Evolutionary conservation across 768 basidiomycete species (phyloP).

Genomic region (Lentinula guzmanii): DNA sequence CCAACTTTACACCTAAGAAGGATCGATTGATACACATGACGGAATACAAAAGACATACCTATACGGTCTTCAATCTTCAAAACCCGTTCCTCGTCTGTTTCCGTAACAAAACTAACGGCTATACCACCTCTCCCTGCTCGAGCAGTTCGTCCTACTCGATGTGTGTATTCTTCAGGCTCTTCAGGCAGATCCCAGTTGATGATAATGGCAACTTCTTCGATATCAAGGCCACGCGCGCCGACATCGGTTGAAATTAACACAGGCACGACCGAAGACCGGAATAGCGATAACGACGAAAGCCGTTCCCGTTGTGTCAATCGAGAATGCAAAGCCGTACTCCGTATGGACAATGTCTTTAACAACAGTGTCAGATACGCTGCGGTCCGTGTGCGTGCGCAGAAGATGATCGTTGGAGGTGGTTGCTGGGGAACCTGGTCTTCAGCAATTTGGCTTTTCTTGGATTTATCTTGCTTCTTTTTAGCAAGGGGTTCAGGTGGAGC

Average conservation of each 20-base stretch:
- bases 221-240: slow-evolving; percentile 91
- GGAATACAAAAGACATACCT: slow-evolving; percentile 40
- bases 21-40: neutral
- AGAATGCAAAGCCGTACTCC: slow-evolving; percentile 88
- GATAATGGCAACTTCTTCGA: slow-evolving; percentile 93
- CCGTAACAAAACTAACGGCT: slow-evolving; percentile 92
- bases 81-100: slow-evolving; percentile 83
- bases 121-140: slow-evolving; percentile 86
- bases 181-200: slow-evolving; percentile 96
- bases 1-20: slow-evolving; percentile 61
- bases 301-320: slow-evolving; percentile 90
- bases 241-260: slow-evolving; percentile 95
- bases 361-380: slow-evolving; percentile 84
- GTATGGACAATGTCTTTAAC: slow-evolving; percentile 72
- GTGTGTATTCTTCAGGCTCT: slow-evolving; percentile 90
- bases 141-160: slow-evolving; percentile 91
- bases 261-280: slow-evolving; percentile 81
- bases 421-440: slow-evolving; percentile 54
- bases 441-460: slow-evolving; percentile 30
- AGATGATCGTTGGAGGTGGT: slow-evolving; percentile 96
- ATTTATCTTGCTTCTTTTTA: slow-evolving; percentile 19
- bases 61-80: slow-evolving; percentile 81
- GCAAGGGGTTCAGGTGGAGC: slow-evolving; percentile 50
- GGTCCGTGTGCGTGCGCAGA: slow-evolving; percentile 79
- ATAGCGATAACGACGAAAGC: slow-evolving; percentile 75